These are phyloP conservation scores for Coemansia sp. DNA, from an alignment of 192 early-diverging fungal species.

Conservation along the genomic window DNA sequence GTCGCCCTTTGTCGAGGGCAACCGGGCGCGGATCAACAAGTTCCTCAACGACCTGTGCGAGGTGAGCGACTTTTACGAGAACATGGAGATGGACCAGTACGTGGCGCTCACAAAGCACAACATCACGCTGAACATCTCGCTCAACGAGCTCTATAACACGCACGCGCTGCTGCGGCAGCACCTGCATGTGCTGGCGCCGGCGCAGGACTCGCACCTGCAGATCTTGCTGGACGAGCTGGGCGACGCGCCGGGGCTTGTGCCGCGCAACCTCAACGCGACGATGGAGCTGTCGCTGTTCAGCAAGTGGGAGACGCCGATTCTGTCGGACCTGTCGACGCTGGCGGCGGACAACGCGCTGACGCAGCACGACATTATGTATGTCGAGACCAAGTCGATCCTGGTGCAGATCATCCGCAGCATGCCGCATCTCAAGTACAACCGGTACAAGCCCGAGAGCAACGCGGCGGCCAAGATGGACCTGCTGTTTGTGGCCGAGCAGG, in stretches of 20 bases:
- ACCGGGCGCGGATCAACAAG: conserved; percentile 78
- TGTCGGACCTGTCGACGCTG: conserved; percentile 70
- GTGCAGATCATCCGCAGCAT: conserved; percentile 91
- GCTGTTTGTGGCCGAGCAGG: conserved; percentile 72
- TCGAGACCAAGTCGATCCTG: conserved; percentile 91
- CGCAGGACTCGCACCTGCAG: conserved; percentile 76
- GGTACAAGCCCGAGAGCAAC: conserved; percentile 50
- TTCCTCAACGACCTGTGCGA: conserved; percentile 93
- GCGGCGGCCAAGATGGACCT: conserved; percentile 48
- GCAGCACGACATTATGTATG: conserved; percentile 92
- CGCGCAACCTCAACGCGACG: conserved; percentile 42
- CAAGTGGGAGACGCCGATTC: conserved; percentile 47
- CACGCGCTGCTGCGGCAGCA: conserved; percentile 81
- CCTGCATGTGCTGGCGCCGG: conserved; percentile 72
- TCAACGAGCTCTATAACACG: conserved; percentile 95
- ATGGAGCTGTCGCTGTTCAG: conserved; percentile 48
- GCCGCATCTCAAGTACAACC: conserved; percentile 60
- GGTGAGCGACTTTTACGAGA: conserved; percentile 93
- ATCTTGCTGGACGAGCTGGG: conserved; percentile 79
- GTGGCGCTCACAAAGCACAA: conserved; percentile 93
- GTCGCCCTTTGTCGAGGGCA: conserved; percentile 85
- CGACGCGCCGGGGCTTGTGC: conserved; percentile 50
- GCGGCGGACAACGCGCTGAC: conserved; percentile 85
- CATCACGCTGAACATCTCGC: conserved; percentile 79
- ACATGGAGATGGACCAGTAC: conserved; percentile 98